Evolutionary conservation across 257 asterid genomes (phyloP), one percentile per base, ranked within the genome.

Genomic region (Solanum ossicruentum): DNA sequence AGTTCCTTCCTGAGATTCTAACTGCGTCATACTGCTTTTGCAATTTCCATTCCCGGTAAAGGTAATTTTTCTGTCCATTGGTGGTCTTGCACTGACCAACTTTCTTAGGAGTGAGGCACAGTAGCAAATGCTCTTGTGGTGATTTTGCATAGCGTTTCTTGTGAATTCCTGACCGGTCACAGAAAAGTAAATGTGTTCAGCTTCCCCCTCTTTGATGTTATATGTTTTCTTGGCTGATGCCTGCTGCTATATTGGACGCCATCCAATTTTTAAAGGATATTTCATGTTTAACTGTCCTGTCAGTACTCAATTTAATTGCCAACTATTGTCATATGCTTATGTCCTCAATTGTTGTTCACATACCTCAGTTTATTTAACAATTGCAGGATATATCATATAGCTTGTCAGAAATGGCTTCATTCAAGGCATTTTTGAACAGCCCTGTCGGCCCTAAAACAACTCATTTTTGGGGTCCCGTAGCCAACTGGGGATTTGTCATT

Each of bases 381-480:
- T 52, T 78, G 83, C 83, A 78, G 83, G 65, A 26, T 78, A 78
- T 52, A 26, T 52, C 83, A 52, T 26, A 78, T 16, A 78, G 65
- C 83, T 78, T 17, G 83, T 78, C 83, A 6, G 49, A 78, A 20
- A 83, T 83, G 85, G 81, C 85, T 28, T 57, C 85, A 28, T 83
- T 83, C 65, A 69, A 75, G 63, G 85, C 85, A 69, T 83, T 83
- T 52, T 69, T 83, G 81, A 67, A 83, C 85, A 83, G 85, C 16
- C 85, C 85, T 28, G 70, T 83, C 54, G 85, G 85, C 26, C 85
- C 85, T 54, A 83, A 83, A 15, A 83, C 85, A 67, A 83, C 85
- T 83, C 85, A 83, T n/a, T 83, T 83, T 57, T 83, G 85, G 85
- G 85, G 85, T 69, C 85, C 85, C 70, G 56, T 83, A n/a, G 85